Conservation (phyloP, 2,329 filamentous ascomycete species). For the Colletotrichum kahawae region DNA sequence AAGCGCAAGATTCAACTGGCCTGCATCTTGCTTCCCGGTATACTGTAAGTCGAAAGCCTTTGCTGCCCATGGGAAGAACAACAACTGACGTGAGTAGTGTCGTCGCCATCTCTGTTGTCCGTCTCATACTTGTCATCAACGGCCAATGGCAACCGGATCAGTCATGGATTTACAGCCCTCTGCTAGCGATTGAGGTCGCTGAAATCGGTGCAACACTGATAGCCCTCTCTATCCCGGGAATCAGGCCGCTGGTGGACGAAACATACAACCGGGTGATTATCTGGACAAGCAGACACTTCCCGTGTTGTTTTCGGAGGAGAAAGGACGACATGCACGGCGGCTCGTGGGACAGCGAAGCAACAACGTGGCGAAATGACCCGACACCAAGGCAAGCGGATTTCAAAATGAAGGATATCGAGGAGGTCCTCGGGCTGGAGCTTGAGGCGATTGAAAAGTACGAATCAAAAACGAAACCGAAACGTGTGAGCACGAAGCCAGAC, state of each 20-base stretch:
- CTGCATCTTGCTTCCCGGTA: constrained; percentile 52
- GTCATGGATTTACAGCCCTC: constrained; percentile 56
- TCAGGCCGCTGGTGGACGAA: constrained; percentile 44
- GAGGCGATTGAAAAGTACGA: not conserved
- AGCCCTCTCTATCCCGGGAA: constrained; percentile 53
- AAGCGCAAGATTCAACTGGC: constrained; percentile 52
- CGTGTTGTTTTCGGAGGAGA: not conserved
- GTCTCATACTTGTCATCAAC: constrained; percentile 50
- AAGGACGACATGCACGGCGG: not conserved
- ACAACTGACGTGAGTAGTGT: constrained; percentile 36
- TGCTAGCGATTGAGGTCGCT: constrained; percentile 53
- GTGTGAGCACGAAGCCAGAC: not conserved
- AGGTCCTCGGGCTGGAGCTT: not conserved
- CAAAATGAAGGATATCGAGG: not conserved
- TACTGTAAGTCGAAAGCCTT: constrained; percentile 40
- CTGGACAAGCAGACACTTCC: not conserved
- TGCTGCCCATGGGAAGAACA: accelerated
- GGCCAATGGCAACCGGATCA: constrained; percentile 52
- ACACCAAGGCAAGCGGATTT: not conserved
- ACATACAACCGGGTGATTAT: not conserved
- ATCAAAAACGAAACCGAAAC: not conserved
- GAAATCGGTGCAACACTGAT: constrained; percentile 56
- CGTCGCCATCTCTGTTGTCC: constrained; percentile 51
- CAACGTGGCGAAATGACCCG: not conserved
- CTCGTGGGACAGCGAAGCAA: not conserved